Evolutionary conservation across 805 yeast species (phyloP).

Genomic region (Wilhelminamyces savonicus): DNA sequence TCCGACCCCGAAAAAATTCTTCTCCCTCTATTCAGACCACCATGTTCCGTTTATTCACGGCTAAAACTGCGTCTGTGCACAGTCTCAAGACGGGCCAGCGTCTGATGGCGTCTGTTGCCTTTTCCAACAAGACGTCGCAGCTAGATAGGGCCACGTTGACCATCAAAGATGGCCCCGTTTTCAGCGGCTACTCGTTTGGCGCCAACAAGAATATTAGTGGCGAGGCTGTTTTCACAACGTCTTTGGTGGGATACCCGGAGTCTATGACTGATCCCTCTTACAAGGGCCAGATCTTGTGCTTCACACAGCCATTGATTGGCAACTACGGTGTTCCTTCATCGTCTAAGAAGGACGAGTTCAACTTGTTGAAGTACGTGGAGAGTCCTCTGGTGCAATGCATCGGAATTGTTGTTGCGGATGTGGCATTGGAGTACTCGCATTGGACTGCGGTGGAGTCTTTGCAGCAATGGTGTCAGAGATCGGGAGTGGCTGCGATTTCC

Average conservation of each 20-base stretch:
- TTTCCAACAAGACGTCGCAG: conserved; percentile 29
- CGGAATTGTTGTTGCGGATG: conserved; percentile 95
- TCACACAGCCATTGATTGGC: conserved; percentile 96
- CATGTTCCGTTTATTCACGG: too few species aligned
- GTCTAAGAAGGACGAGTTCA: conserved; percentile 72
- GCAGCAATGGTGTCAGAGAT: conserved; percentile 93
- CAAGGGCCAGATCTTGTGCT: conserved; percentile 92
- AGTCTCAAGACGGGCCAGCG: too few species aligned
- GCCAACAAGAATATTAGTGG: conserved; percentile 90
- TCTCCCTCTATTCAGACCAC: too few species aligned
- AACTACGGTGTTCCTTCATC: conserved; percentile 97
- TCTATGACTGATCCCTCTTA: conserved; percentile 99
- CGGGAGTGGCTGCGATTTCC: conserved; percentile 89
- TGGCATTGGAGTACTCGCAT: conserved; percentile 92
- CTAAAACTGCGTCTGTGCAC: too few species aligned
- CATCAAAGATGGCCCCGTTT: conserved; percentile 87
- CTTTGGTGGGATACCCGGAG: conserved; percentile 97
- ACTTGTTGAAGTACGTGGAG: conserved; percentile 85
- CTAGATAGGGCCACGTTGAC: conserved; percentile 84
- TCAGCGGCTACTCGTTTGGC: conserved; percentile 92
- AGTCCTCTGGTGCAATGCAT: conserved; percentile 87
- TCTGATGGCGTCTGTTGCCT: conserved; percentile 31
- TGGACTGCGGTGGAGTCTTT: conserved; percentile 99
- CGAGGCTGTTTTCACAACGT: conserved; percentile 97
- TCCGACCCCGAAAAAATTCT: conserved; percentile 8